Evolutionary conservation across 78 protist genomes (phyloP).

Genomic region (Goniomonas avonlea): DNA sequence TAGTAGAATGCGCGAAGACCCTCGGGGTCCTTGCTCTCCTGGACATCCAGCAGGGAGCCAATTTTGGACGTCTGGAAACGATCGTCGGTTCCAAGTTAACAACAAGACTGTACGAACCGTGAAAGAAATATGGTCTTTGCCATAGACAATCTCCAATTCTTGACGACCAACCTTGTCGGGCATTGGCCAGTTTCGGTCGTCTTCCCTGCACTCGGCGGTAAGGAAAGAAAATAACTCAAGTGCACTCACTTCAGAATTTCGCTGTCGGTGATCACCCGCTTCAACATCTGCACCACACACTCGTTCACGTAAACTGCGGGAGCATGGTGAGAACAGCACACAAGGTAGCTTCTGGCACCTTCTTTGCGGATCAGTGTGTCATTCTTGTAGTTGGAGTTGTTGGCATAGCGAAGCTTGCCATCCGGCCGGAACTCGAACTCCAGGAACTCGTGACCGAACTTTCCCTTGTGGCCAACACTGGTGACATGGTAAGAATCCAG

Average conservation of each 20-base stretch:
- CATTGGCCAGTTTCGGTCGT: conserved; percentile 89
- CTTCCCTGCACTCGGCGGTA: conserved; percentile 48
- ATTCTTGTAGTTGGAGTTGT: conserved; percentile 86
- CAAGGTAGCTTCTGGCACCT: conserved; percentile 33
- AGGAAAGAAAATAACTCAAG: too few species aligned
- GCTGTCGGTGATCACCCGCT: conserved; percentile 76
- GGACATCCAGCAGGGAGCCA: conserved; percentile 71
- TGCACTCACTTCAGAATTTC: conserved; percentile 69
- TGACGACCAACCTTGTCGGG: conserved; percentile 90
- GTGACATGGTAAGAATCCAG: conserved; percentile 11
- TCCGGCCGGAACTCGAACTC: conserved; percentile 86
- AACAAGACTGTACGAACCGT: too few species aligned
- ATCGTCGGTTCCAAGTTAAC: too few species aligned
- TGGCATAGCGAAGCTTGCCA: conserved; percentile 88
- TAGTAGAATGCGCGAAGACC: conserved; percentile 90
- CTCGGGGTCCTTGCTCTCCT: conserved; percentile 84
- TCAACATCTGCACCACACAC: conserved; percentile 68
- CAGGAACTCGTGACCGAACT: conserved; percentile 96
- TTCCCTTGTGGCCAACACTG: conserved; percentile 92
- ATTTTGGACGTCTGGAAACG: conserved; percentile 67
- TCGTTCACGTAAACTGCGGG: conserved; percentile 60
- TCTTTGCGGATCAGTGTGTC: conserved; percentile 86
- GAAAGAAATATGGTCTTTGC: conserved; percentile 87
- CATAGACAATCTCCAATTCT: conserved; percentile 74
- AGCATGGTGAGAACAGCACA: background rate